A percentile compares a stretch with the other conserved stretches of the same genome.
phyloP scores from a whole-genome alignment of 805 yeast genomes.

The Metschnikowia dekortorum region DNA sequence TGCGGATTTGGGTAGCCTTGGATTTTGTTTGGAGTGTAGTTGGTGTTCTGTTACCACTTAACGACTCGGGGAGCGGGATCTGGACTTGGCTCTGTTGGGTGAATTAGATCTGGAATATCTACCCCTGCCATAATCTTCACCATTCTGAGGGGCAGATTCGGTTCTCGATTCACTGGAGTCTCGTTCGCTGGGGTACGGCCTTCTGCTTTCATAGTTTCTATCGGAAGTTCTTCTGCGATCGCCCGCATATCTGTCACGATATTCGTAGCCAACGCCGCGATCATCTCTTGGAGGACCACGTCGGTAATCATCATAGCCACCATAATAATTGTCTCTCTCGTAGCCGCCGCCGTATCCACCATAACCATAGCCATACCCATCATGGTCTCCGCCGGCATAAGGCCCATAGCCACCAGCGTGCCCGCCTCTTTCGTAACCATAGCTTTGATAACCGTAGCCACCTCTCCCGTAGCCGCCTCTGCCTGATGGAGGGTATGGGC shows the following conservation, averaged over 20 bases:
- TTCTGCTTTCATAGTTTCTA: slow-evolving; percentile 11
- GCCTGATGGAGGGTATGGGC: slow-evolving; percentile 15
- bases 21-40: neutral
- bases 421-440: slow-evolving; percentile 21
- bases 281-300: slow-evolving; percentile 14
- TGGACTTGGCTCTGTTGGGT: slow-evolving; percentile 31
- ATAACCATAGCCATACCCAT: slow-evolving; percentile 8
- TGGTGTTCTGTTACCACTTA: slow-evolving; percentile 7
- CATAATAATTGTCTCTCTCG: slow-evolving; percentile 12
- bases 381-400: slow-evolving; percentile 1
- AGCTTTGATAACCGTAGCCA: slow-evolving; percentile 20
- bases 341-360: slow-evolving; percentile 17
- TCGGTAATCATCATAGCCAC: slow-evolving; percentile 19
- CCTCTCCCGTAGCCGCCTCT: slow-evolving; percentile 15
- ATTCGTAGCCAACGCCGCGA: slow-evolving; percentile 19
- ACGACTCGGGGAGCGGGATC: slow-evolving; percentile 33
- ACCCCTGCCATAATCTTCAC: slow-evolving; percentile 19
- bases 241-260: slow-evolving; percentile 17
- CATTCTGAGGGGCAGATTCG: slow-evolving; percentile 4
- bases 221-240: slow-evolving; percentile 12
- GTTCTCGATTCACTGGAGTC: slow-evolving; percentile 15
- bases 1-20: neutral
- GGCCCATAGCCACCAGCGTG: slow-evolving; percentile 18
- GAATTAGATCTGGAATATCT: slow-evolving; percentile 32
- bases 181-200: slow-evolving; percentile 11